A percentile compares a stretch with the other conserved stretches of the same genome.
Conservation (phyloP, 1,284 basidiomycete genomes). For the Mycena sp. region DNA sequence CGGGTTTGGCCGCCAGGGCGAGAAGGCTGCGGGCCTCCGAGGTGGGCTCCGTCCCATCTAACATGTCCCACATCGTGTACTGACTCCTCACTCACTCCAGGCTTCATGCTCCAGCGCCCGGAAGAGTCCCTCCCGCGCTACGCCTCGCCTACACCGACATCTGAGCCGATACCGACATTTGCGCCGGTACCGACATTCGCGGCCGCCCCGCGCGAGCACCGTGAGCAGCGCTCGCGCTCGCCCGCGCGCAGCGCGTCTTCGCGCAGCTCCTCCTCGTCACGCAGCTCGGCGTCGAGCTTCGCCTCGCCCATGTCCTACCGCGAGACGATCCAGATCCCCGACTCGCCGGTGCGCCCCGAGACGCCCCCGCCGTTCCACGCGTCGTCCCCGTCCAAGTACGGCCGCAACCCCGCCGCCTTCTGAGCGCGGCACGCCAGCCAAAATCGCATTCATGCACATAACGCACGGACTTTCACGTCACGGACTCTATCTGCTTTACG, state of each 20-base stretch:
- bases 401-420: constrained; percentile 26
- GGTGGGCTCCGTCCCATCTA: constrained; percentile 48
- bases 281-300: constrained; percentile 26
- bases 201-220: background rate
- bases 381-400: constrained; percentile 9
- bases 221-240: constrained; percentile 1
- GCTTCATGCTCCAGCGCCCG: constrained; percentile 64
- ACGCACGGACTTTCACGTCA: background rate
- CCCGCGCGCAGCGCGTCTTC: constrained; percentile 15
- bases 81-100: background rate
- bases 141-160: constrained; percentile 40
- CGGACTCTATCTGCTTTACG: too few relatives aligned
- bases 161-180: constrained; percentile 15
- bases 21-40: constrained; percentile 74
- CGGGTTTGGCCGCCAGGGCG: constrained; percentile 79
- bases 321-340: constrained; percentile 31
- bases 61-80: too few relatives aligned
- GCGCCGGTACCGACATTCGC: background rate
- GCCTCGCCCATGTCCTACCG: constrained; percentile 32
- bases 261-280: constrained; percentile 17
- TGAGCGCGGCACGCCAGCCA: background rate
- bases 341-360: constrained; percentile 17
- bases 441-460: background rate
- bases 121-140: constrained; percentile 66
- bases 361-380: constrained; percentile 24